These are phyloP conservation scores for Pontederia paniculata DNA, from an alignment of 176 grass and related monocot species.

Conservation along the genomic window DNA sequence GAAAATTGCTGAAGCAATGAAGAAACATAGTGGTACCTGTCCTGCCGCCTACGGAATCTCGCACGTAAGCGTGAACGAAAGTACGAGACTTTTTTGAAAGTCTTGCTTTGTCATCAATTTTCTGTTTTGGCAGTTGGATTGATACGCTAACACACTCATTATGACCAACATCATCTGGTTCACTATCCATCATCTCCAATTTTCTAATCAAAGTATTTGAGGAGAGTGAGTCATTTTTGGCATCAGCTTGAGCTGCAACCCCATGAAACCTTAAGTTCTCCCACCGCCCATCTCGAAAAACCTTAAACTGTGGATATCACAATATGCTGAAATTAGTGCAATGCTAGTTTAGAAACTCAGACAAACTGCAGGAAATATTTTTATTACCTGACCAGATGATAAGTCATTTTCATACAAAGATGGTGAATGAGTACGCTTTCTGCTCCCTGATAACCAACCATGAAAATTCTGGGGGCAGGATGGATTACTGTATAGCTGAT, in stretches of 20 bases:
- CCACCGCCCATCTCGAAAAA: conserved; percentile 36
- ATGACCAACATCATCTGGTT: conserved; percentile 10
- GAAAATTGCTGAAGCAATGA: neutral
- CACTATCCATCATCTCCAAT: conserved; percentile 2
- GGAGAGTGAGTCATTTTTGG: conserved; percentile 13
- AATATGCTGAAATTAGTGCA: conserved; percentile 4
- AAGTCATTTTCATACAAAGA: conserved; percentile 23
- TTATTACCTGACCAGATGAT: conserved; percentile 12
- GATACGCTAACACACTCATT: conserved; percentile 23
- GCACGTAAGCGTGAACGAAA: conserved; percentile 14
- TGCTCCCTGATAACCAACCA: conserved; percentile 18
- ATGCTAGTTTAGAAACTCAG: neutral
- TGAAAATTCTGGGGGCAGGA: conserved; percentile 35
- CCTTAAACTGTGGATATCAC: conserved; percentile 41
- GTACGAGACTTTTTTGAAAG: conserved; percentile 13
- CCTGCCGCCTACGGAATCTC: conserved; percentile 13
- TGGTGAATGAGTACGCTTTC: neutral
- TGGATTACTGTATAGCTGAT: conserved; percentile 28
- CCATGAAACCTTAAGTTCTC: conserved; percentile 34
- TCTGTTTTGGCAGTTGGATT: conserved; percentile 13
- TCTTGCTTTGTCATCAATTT: conserved; percentile 17
- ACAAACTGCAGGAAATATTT: neutral
- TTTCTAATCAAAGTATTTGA: conserved; percentile 41
- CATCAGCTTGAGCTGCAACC: conserved; percentile 11
- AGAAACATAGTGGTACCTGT: conserved; percentile 26